Base-by-base conservation (phyloP, 371 early-diverging fungal genomes). In the Rhizomucor miehei region DNA sequence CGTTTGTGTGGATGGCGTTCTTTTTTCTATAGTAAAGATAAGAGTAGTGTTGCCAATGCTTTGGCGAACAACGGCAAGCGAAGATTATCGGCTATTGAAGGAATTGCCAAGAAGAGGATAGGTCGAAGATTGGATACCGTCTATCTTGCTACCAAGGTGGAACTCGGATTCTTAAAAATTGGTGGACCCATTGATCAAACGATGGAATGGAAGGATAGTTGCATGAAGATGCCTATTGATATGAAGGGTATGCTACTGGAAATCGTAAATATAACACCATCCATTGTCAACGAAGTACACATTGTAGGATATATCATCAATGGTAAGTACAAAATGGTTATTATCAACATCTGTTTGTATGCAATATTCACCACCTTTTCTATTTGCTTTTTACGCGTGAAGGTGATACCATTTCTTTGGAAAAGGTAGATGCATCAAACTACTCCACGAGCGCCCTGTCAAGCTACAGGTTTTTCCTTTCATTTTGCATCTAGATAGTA, bases 1-100 rank as follows among this genome's bases (percentile, higher is more conserved):
- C n/a, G n/a, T n/a, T n/a, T n/a, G n/a, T n/a, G n/a, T n/a, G n/a
- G n/a, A n/a, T n/a, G n/a, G n/a, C n/a, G n/a, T n/a, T n/a, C n/a
- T n/a, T n/a, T n/a, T n/a, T n/a, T n/a, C n/a, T 53, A 20, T 48
- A 60, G 60, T 34, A 60, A 60, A 12, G 51, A 54, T 29, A 53
- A 41, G 20, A 19, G 44, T 16, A 55, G 60, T 41, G 16, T 16
- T 1, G 55, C 60, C 1, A 60, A 60, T 38, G 37, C 55, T 13
- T 3, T 40, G 0, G 55, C 52, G 9, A 1, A 1, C 11, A 55
- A 60, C 25, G 12, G 14, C 9, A 60, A 60, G 25, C 25, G 60
- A 37, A 48, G 39, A n/a, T 14, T 54, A 3, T 54, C 60, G 1
- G 60, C 60, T 8, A 34, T 60, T 19, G 56, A 51, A 16, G 47